Evolutionary conservation across 2,329 filamentous ascomycete species (phyloP).

Genomic region (Talaromyces amestolkiae): DNA sequence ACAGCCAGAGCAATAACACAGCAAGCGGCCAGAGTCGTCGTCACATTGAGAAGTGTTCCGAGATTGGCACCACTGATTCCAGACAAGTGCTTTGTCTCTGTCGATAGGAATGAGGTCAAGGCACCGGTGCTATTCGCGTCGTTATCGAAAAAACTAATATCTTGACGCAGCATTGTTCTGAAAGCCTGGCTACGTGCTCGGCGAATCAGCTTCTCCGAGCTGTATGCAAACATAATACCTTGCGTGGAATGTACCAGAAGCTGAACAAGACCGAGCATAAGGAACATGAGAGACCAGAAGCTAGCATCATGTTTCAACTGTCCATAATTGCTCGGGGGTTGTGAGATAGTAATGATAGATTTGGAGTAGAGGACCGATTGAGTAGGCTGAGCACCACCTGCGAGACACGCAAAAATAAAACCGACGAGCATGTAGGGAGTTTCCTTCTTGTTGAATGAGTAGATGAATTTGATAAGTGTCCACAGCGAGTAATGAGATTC

Average conservation of each 20-base stretch:
- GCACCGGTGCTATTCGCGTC: conserved; percentile 88
- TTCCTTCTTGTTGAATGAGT: conserved; percentile 73
- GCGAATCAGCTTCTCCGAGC: conserved; percentile 81
- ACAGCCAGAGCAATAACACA: conserved; percentile 69
- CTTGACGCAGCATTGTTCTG: conserved; percentile 83
- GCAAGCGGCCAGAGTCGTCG: conserved; percentile 74
- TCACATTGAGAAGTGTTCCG: conserved; percentile 77
- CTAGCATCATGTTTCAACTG: conserved; percentile 68
- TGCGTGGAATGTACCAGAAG: conserved; percentile 67
- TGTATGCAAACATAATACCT: conserved; percentile 74
- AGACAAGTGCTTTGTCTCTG: conserved; percentile 82
- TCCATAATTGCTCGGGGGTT: conserved; percentile 52
- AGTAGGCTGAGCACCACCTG: conserved; percentile 75
- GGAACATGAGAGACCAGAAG: conserved; percentile 87
- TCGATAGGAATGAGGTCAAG: conserved; percentile 82
- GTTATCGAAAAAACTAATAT: conserved; percentile 85
- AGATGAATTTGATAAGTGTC: conserved; percentile 75
- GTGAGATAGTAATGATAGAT: conserved; percentile 69
- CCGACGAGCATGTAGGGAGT: conserved; percentile 70
- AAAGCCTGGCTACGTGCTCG: conserved; percentile 81
- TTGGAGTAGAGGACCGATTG: conserved; percentile 85
- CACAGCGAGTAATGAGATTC: conserved; percentile 62
- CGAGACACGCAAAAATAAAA: conserved; percentile 70
- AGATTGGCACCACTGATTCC: conserved; percentile 85
- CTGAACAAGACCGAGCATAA: conserved; percentile 75